phyloP scores from a whole-genome alignment of 2,329 filamentous ascomycete genomes.

The Colletotrichum filicis region DNA sequence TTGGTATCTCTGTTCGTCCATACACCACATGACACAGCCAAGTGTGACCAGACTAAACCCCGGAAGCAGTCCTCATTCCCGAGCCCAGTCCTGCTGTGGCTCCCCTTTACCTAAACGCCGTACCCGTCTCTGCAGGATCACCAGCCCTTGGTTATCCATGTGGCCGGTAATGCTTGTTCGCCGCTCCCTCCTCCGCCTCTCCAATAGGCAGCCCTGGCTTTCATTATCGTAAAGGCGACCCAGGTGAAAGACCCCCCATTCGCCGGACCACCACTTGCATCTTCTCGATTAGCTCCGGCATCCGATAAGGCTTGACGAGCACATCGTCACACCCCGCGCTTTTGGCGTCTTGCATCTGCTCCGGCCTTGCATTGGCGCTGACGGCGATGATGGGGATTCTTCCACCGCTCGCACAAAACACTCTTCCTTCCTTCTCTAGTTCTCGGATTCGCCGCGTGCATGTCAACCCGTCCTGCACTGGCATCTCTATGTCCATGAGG shows the following conservation, averaged over 20 bases:
- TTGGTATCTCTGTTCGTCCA: slow-evolving; percentile 18
- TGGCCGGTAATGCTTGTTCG: not conserved
- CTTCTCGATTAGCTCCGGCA: slow-evolving; percentile 69
- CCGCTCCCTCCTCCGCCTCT: not conserved
- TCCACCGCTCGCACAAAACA: slow-evolving; percentile 57
- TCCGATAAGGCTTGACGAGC: slow-evolving; percentile 78
- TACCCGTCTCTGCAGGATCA: slow-evolving; percentile 15
- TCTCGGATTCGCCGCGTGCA: slow-evolving; percentile 73
- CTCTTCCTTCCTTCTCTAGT: slow-evolving; percentile 64
- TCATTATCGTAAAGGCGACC: slow-evolving; percentile 17
- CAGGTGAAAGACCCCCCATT: slow-evolving; percentile 37
- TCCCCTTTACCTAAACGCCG: slow-evolving; percentile 24
- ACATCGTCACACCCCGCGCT: slow-evolving; percentile 70
- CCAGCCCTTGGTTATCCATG: slow-evolving; percentile 22
- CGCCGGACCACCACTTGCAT: slow-evolving; percentile 61
- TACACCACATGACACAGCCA: slow-evolving; percentile 9
- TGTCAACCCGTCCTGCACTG: slow-evolving; percentile 76
- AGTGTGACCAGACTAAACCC: not conserved
- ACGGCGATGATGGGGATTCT: slow-evolving; percentile 73
- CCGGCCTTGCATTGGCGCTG: slow-evolving; percentile 74
- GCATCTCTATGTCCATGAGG: slow-evolving; percentile 84
- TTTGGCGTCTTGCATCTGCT: slow-evolving; percentile 66
- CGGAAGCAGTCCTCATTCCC: slow-evolving; percentile 18
- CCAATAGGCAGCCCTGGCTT: not conserved
- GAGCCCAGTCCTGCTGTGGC: slow-evolving; percentile 27